Evolutionary conservation across 2,329 filamentous ascomycete species (phyloP), one percentile per base, ranked within the genome.

Genomic region (Diaporthe aspalathi): DNA sequence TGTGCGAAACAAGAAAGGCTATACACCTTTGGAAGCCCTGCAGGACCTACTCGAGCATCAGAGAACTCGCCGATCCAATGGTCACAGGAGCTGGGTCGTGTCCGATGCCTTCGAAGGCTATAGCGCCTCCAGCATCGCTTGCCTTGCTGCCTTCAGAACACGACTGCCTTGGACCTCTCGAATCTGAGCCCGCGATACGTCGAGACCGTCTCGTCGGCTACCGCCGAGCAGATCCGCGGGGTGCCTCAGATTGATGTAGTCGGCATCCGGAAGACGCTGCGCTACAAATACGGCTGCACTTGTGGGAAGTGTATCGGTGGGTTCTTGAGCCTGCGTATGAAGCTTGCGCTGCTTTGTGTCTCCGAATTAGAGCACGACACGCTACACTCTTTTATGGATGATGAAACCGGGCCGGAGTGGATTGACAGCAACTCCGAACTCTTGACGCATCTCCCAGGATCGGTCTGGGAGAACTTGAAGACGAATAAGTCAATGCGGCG

Each of bases 241-340:
- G 16, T 3, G 20, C 2, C 27, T 16, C 40, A 47, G 27, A 5
- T 35, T 24, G 47, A 49, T 45, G 35, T 67, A 32, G 16, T 14
- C n/a, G 32, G n/a, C 32, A 69, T 73, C 32, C 67, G 27, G 45
- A 73, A 77, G 56, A 66, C 73, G 6, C 68, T 73, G 70, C 78
- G 76, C 56, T 70, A 82, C 49, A 78, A 75, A 68, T 80, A 76
- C 67, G 80, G 81, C 16, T 83, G 81, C 72, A 83, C 78, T 40
- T 83, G 81, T 73, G 79, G 80, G 35, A 67, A 79, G 71, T 82
- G 81, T 73, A 68, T 79, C 20, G 75, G 72, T 40, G 81, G 81
- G 3, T 81, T 83, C 74, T 66, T 83, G 47, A 83, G 80, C 57
- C 78, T 80, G 20, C 78, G 80, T 54, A 83, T 81, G 79, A 77